These are phyloP conservation scores for Prunus yedoensis DNA, from an alignment of 331 rosid genomes.

Conservation along the genomic window DNA sequence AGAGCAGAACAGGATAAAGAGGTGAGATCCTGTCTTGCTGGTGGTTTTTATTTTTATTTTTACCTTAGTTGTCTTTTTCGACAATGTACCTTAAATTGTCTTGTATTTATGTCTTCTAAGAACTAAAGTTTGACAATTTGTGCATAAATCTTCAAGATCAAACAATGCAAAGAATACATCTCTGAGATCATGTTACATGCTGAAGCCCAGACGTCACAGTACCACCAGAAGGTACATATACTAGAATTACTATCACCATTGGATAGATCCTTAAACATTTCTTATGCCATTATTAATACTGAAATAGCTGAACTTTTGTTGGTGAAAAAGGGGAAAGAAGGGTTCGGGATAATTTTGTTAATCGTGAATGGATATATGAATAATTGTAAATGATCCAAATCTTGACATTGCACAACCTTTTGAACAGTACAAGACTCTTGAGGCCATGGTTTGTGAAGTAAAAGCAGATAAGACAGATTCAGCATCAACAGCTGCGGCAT, in stretches of 20 bases:
- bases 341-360: not conserved
- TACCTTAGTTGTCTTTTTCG: constrained; percentile 4
- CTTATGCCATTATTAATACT: not conserved
- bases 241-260: not conserved
- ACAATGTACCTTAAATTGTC: not conserved
- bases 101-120: not conserved
- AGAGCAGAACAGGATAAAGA: constrained; percentile 61
- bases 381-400: not conserved
- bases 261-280: not conserved
- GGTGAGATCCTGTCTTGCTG: constrained; percentile 67
- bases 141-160: constrained; percentile 55
- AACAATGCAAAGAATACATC: constrained; percentile 74
- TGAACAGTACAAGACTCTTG: constrained; percentile 74
- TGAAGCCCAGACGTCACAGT: constrained; percentile 88
- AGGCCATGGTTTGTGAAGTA: constrained; percentile 82
- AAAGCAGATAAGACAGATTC: constrained; percentile 54
- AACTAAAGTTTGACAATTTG: constrained; percentile 22
- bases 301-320: not conserved
- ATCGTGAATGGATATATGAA: not conserved
- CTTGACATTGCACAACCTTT: constrained; percentile 27
- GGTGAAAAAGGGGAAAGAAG: not conserved
- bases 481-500: constrained; percentile 37
- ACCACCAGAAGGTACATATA: constrained; percentile 79
- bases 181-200: constrained; percentile 86
- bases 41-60: not conserved